Base-by-base conservation (phyloP, 2,329 filamentous ascomycete species). In the Fusarium sublunatum region DNA sequence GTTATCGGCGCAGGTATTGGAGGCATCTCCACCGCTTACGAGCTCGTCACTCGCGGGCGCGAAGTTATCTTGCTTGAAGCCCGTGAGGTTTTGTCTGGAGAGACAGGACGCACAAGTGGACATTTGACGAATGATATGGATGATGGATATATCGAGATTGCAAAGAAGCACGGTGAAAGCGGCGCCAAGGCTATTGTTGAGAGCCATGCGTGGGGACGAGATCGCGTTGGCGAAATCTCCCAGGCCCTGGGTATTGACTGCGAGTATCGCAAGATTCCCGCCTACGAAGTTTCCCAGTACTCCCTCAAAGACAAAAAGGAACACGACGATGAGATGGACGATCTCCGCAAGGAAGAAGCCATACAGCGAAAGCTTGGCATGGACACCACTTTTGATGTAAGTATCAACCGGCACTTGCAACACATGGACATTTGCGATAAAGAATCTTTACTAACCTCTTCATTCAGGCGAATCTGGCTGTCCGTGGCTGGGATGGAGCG, bases 91-190 rank as follows among this genome's bases (percentile, higher is more conserved):
- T 71, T 86, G 0, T 80, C 82, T 3, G 83, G 84, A 3, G 84
- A 86, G 68, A 81, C 79, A 0, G 82, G 82, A 1, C 74, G 84
- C 5, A 87, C 83, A 0, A 82, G 77, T 38, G 84, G 84, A 0
- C 84, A 86, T 65, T 70, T 86, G 28, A 78, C 82, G 3, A 86
- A 79, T 54, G 81, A 81, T 4, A 72, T 87, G 3, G 84, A 86
- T 28, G 83, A 85, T 47, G 79, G 80, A 3, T 87, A 84, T 56
- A 65, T 75, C 1, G 75, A 79, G 24, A 84, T 86, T 48, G 76
- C 76, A 7, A 79, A 79, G 71, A 83, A 83, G 70, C 83, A 85
- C 46, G 83, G 84, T 0, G 70, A 79, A 19, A 72, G 77, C 0
- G 82, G 82, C 1, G 83, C 83, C 0, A 76, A 76, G 53, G 64